A percentile compares a stretch with the other conserved stretches of the same genome.
Conservation (phyloP, 108 stramenopile genomes). For the Hondaea fermentalgiana region DNA sequence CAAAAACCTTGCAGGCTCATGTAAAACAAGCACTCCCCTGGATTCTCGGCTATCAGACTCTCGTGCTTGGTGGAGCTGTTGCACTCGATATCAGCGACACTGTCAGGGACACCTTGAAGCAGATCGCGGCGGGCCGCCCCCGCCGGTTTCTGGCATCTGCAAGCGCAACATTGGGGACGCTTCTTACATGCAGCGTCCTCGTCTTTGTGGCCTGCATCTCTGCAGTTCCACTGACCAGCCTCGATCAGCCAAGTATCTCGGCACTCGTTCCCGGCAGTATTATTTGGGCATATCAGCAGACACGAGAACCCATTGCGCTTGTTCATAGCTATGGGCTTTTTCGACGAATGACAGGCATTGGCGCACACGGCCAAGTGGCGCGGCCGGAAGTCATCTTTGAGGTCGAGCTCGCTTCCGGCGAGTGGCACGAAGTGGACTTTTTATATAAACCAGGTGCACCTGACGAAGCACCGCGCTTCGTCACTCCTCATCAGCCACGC, state of each 20-base stretch:
- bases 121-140: background rate
- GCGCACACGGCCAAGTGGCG: background rate
- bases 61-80: background rate
- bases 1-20: background rate
- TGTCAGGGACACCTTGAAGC: background rate
- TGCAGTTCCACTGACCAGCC: background rate
- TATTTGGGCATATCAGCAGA: background rate
- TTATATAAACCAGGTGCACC: constrained; percentile 52
- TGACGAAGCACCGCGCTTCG: constrained; percentile 29
- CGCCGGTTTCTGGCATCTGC: background rate
- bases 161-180: background rate
- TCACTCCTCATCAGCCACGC: constrained; percentile 56
- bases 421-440: constrained; percentile 56
- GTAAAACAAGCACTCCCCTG: background rate
- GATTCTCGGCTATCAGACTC: background rate
- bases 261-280: background rate
- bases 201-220: background rate
- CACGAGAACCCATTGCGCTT: background rate
- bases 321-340: constrained; percentile 55
- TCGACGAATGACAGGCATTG: constrained; percentile 68
- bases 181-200: background rate
- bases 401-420: constrained; percentile 22
- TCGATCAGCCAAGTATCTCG: background rate
- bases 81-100: background rate
- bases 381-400: constrained; percentile 47